These are phyloP conservation scores for Suhomyces anneliseae DNA, from an alignment of 1,139 yeast genomes.

Conservation along the genomic window DNA sequence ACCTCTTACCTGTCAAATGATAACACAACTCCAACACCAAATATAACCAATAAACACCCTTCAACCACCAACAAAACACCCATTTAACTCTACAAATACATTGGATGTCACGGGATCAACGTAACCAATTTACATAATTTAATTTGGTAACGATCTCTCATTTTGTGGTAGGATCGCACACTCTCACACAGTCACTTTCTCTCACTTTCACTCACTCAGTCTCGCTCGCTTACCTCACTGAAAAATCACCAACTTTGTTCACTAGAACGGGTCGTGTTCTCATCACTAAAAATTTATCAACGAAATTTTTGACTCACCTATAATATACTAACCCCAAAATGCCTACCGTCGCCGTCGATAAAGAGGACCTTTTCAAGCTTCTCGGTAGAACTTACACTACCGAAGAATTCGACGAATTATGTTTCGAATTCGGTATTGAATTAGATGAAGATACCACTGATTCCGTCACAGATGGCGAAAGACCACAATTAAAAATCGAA, in stretches of 20 bases:
- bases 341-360: constrained; percentile 98
- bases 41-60: no score
- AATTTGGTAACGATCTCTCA: no score
- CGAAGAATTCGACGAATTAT: constrained; percentile 92
- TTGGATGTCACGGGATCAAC: neutral
- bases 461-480: constrained; percentile 74
- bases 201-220: no score
- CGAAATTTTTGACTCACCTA: constrained; percentile 11
- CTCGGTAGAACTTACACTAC: constrained; percentile 82
- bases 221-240: no score
- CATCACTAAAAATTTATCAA: constrained; percentile 8
- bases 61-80: no score
- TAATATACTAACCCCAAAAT: constrained; percentile 33
- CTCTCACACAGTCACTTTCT: no score
- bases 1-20: no score
- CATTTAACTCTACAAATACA: neutral
- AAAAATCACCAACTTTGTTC: no score
- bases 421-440: constrained; percentile 97
- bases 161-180: no score
- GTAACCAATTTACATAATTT: no score
- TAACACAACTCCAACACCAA: no score
- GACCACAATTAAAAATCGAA: constrained; percentile 95
- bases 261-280: neutral
- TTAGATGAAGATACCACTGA: constrained; percentile 93
- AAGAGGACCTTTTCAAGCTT: constrained; percentile 82